Evolutionary conservation across 148 eudicot genomes (phyloP).

Genomic region (Fagopyrum homotropicum): DNA sequence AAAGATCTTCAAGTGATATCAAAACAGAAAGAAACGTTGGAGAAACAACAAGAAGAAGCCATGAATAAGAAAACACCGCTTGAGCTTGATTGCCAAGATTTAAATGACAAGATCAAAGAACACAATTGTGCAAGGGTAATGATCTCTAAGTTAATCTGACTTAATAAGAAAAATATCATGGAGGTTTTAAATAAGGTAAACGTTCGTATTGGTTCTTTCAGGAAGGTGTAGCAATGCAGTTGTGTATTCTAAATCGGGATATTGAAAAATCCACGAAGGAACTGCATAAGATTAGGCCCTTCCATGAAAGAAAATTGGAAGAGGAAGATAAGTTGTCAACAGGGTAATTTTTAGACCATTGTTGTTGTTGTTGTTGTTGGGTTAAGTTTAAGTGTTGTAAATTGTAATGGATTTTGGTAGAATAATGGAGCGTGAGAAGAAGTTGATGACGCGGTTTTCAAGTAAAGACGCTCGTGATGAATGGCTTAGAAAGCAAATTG

Average conservation of each 20-base stretch:
- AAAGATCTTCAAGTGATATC: slow-evolving; percentile 70
- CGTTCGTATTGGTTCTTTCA: slow-evolving; percentile 20
- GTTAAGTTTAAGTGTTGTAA: background rate
- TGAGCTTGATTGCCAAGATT: slow-evolving; percentile 84
- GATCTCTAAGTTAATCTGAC: background rate
- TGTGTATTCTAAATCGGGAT: slow-evolving; percentile 56
- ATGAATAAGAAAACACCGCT: slow-evolving; percentile 66
- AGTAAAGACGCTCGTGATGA: slow-evolving; percentile 82
- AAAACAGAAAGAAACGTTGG: slow-evolving; percentile 73
- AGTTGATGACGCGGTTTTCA: slow-evolving; percentile 88
- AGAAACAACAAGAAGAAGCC: slow-evolving; percentile 60
- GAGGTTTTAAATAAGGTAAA: slow-evolving; percentile 30
- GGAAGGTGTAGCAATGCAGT: slow-evolving; percentile 76
- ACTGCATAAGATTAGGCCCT: slow-evolving; percentile 54
- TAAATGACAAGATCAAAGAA: slow-evolving; percentile 59
- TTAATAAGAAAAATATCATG: background rate
- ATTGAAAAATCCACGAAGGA: slow-evolving; percentile 57
- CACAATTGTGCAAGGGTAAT: slow-evolving; percentile 60
- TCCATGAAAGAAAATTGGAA: slow-evolving; percentile 45
- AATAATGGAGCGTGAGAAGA: slow-evolving; percentile 90
- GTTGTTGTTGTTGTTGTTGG: background rate
- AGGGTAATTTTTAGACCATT: slow-evolving; percentile 37
- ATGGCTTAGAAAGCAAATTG: slow-evolving; percentile 87
- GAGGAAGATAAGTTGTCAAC: slow-evolving; percentile 72
- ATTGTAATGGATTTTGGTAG: slow-evolving; percentile 24